Base-by-base conservation (phyloP, 176 grass and related monocot genomes). In the Ampelocalamus luodianensis region DNA sequence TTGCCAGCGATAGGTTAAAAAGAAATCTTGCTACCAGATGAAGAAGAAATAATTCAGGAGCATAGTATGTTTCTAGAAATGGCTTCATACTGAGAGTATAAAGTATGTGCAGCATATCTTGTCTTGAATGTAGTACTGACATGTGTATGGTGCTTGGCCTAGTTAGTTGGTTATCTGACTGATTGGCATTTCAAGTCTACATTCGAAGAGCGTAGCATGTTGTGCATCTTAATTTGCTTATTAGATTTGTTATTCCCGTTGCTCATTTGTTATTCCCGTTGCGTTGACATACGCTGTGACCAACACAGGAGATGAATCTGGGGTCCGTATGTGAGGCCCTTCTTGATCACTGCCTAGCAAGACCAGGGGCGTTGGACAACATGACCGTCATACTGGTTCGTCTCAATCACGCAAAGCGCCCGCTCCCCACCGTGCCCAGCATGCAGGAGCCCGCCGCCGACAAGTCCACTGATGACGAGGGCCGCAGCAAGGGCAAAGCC, bases 331-430 rank as follows among this genome's bases (percentile, higher is more conserved):
- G 89, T n/a, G 79, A 86, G 67, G 9, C 27, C 58, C 51, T 90
- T 65, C 74, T 90, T 20, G 14, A 45, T 11, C 32, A 67, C 71
- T 86, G 79, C 29, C 0, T 90, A 4, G 1, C 34, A 29, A 27
- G 3, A 1, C 58, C 39, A 51, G 32, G 66, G 8, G 62, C 81
- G 40, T 13, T 11, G 0, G 89, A 90, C 40, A 90, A 90, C 79
- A 90, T 90, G 84, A 79, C 65, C 81, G 75, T 72, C 73, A 11
- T 87, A 78, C 79, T 90, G 88, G 79, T 90, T 49, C 29, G 27
- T 49, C 87, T 90, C 73, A 72, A 73, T 73, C 80, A 62, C 51
- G 9, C 26, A 14, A 24, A 54, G 56, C n/a, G 56, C 58, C n/a
- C 3, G 10, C n/a, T 4, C 56, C 9, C 22, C 22, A 3, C 56